phyloP scores from a whole-genome alignment of 1,139 yeast species.

The Hyphopichia buzzinii region DNA sequence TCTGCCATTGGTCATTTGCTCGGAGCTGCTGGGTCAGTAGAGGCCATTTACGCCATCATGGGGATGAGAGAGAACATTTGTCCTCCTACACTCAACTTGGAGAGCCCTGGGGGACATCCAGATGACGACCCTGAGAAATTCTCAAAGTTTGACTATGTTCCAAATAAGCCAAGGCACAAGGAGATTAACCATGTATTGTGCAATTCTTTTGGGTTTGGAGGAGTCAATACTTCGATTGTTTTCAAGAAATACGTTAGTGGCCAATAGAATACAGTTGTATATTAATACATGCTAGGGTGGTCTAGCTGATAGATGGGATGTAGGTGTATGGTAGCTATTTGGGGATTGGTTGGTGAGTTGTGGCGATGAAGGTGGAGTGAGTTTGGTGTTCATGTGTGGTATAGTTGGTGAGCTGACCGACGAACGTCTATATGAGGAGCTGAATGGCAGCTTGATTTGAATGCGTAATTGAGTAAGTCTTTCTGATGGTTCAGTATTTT shows the following conservation, averaged over 20 bases:
- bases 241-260: slow-evolving; percentile 32
- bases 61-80: slow-evolving; percentile 56
- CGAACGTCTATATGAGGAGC: too few species aligned
- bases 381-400: too few species aligned
- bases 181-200: slow-evolving; percentile 61
- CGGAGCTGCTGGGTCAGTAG: slow-evolving; percentile 97
- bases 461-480: too few species aligned
- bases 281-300: too few species aligned
- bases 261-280: neutral
- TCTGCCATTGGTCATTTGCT: slow-evolving; percentile 91
- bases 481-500: too few species aligned
- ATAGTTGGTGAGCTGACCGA: too few species aligned
- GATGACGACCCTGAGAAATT: slow-evolving; percentile 43
- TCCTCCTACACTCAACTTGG: slow-evolving; percentile 82
- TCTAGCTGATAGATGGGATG: too few species aligned
- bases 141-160: slow-evolving; percentile 58
- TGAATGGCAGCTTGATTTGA: too few species aligned
- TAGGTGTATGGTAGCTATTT: too few species aligned
- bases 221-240: slow-evolving; percentile 77
- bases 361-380: too few species aligned
- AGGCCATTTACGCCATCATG: slow-evolving; percentile 74
- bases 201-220: slow-evolving; percentile 97
- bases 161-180: slow-evolving; percentile 39
- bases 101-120: slow-evolving; percentile 46
- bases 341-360: too few species aligned